These are phyloP conservation scores for Eucalyptus cloeziana DNA, from an alignment of 345 rosid species.

Conservation along the genomic window DNA sequence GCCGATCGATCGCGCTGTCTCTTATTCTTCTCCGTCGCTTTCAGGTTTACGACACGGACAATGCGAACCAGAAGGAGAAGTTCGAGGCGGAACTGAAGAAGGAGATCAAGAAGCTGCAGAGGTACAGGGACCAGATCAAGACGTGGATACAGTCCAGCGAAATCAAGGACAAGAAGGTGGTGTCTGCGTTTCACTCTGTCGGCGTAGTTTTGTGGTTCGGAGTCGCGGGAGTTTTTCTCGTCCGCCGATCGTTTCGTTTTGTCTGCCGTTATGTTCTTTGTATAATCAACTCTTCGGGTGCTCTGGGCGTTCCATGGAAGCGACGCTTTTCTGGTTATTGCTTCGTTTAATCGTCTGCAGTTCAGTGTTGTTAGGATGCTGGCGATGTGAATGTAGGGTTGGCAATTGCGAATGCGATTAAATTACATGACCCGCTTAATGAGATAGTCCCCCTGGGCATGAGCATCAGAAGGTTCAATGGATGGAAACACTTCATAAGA, in stretches of 20 bases:
- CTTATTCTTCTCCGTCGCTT: background rate
- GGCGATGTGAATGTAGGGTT: background rate
- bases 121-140: slow-evolving; percentile 97
- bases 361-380: background rate
- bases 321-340: background rate
- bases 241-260: background rate
- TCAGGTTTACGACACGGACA: slow-evolving; percentile 94
- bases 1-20: background rate
- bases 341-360: background rate
- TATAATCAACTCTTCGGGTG: background rate
- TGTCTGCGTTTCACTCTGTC: background rate
- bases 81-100: slow-evolving; percentile 97
- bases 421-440: background rate
- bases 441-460: background rate
- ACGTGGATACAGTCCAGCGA: slow-evolving; percentile 98
- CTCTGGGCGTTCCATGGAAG: background rate
- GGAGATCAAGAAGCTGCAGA: slow-evolving; percentile 97
- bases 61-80: slow-evolving; percentile 94
- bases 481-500: background rate
- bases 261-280: background rate
- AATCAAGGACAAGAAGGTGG: slow-evolving; percentile 86
- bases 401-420: background rate
- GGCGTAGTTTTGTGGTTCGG: background rate
- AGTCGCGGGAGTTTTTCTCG: background rate
- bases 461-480: background rate